phyloP scores from a whole-genome alignment of 495 filamentous ascomycete genomes.

The Xylaria flabelliformis region DNA sequence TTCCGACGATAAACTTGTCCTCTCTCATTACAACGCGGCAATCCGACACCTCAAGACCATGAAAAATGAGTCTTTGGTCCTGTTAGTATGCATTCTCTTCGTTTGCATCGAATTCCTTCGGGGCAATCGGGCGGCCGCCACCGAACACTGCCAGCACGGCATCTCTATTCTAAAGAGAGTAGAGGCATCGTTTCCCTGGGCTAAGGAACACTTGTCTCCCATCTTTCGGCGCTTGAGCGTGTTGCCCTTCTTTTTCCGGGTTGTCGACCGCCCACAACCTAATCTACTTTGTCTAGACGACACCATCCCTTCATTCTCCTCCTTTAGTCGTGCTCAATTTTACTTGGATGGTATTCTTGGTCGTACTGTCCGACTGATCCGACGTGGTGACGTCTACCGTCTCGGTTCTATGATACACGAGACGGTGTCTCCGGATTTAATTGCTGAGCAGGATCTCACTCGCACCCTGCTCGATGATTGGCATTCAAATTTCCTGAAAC shows the following conservation, averaged over 20 bases:
- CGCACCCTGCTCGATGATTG: slow-evolving; percentile 32
- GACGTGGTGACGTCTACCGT: slow-evolving; percentile 36
- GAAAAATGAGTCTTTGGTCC: slow-evolving; percentile 52
- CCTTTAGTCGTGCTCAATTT: slow-evolving; percentile 31
- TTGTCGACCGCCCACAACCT: slow-evolving; percentile 19
- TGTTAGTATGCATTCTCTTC: slow-evolving; percentile 64
- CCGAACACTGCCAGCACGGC: slow-evolving; percentile 50
- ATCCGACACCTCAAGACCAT: slow-evolving; percentile 51
- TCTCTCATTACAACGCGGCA: slow-evolving; percentile 62
- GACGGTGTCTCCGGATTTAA: slow-evolving; percentile 26
- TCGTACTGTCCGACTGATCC: slow-evolving; percentile 41
- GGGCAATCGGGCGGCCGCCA: slow-evolving; percentile 54
- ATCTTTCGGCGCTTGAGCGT: slow-evolving; percentile 52
- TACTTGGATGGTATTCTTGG: slow-evolving; percentile 35
- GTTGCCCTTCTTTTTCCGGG: slow-evolving; percentile 44
- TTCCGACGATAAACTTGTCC: slow-evolving; percentile 49
- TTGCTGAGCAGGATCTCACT: slow-evolving; percentile 25
- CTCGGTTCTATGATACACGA: slow-evolving; percentile 26
- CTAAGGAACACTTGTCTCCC: slow-evolving; percentile 50
- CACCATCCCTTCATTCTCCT: slow-evolving; percentile 28
- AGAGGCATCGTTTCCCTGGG: slow-evolving; percentile 37
- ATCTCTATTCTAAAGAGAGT: slow-evolving; percentile 45
- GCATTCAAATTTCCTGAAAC: slow-evolving; percentile 33
- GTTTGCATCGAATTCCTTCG: slow-evolving; percentile 64
- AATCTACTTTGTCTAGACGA: slow-evolving; percentile 31